Percentiles rank a stretch among this genome's conserved stretches.
Conservation (phyloP, 495 filamentous ascomycete genomes). For the Polyplosphaeria fusca region DNA sequence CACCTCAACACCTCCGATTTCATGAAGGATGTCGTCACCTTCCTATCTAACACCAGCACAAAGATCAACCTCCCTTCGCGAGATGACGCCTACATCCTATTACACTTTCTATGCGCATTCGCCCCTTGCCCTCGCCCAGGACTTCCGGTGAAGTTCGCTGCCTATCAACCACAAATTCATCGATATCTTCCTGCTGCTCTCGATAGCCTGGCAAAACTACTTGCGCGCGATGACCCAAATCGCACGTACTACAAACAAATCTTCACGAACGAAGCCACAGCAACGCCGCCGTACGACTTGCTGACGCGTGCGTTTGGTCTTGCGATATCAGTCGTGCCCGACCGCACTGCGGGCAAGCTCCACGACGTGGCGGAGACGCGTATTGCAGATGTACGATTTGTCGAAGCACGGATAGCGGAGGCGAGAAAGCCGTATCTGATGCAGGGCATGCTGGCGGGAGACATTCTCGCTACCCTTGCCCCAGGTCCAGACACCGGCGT, state of each 20-base stretch:
- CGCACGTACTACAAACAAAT: conserved; percentile 75
- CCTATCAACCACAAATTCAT: conserved; percentile 76
- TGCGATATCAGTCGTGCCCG: conserved; percentile 79
- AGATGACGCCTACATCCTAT: conserved; percentile 80
- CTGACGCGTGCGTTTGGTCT: conserved; percentile 86
- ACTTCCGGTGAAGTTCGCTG: conserved; percentile 58
- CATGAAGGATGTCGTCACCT: conserved; percentile 90
- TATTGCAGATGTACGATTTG: conserved; percentile 3
- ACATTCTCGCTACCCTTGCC: conserved; percentile 74
- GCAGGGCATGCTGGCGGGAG: conserved; percentile 87
- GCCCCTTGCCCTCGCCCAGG: conserved; percentile 66
- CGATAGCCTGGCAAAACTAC: conserved; percentile 84
- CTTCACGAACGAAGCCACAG: conserved; percentile 66
- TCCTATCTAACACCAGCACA: conserved; percentile 82
- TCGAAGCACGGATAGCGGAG: conserved; percentile 61
- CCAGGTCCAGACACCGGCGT: conserved; percentile 68
- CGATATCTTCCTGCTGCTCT: conserved; percentile 86
- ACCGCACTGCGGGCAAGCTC: conserved; percentile 41
- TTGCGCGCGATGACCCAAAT: conserved; percentile 92
- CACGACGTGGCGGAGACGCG: conserved; percentile 7
- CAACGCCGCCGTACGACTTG: conserved; percentile 67
- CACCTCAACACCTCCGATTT: conserved; percentile 84
- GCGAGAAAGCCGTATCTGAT: conserved; percentile 80
- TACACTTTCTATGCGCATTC: conserved; percentile 89
- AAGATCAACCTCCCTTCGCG: conserved; percentile 77